phyloP scores from a whole-genome alignment of 1,284 basidiomycete genomes.

The Fistulinella staudtii region DNA sequence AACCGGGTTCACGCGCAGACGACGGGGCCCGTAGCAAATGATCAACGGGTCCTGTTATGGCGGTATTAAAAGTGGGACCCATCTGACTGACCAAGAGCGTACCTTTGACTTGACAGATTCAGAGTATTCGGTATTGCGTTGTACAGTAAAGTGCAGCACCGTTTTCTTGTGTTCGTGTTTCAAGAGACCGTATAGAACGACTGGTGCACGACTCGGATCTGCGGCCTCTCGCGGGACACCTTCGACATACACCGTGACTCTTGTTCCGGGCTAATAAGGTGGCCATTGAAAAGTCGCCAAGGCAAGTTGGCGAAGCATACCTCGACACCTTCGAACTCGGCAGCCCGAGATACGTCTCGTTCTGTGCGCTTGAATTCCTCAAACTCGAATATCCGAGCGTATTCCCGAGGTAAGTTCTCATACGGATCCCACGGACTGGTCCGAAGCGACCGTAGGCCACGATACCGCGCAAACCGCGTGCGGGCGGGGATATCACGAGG shows the following conservation, averaged over 20 bases:
- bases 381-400: slow-evolving; percentile 95
- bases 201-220: slow-evolving; percentile 39
- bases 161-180: slow-evolving; percentile 97
- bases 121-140: slow-evolving; percentile 93
- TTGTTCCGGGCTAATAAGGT: slow-evolving; percentile 62
- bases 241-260: slow-evolving; percentile 72
- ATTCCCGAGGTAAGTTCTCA: slow-evolving; percentile 93
- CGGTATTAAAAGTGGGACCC: background rate
- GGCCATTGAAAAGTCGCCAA: background rate
- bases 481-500: slow-evolving; percentile 84
- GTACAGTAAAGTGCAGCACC: slow-evolving; percentile 89
- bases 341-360: slow-evolving; percentile 65
- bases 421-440: slow-evolving; percentile 98
- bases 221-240: slow-evolving; percentile 62
- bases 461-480: slow-evolving; percentile 88
- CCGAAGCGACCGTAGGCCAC: slow-evolving; percentile 89
- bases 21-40: slow-evolving; percentile 85
- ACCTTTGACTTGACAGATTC: slow-evolving; percentile 91
- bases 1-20: slow-evolving; percentile 80
- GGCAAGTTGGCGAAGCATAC: slow-evolving; percentile 36
- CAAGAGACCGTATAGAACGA: slow-evolving; percentile 81
- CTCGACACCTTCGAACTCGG: slow-evolving; percentile 59
- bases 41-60: slow-evolving; percentile 75
- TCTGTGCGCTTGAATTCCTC: slow-evolving; percentile 91
- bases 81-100: slow-evolving; percentile 15